Conservation (phyloP, 2,329 filamentous ascomycete species). For the Diaporthe sp. region DNA sequence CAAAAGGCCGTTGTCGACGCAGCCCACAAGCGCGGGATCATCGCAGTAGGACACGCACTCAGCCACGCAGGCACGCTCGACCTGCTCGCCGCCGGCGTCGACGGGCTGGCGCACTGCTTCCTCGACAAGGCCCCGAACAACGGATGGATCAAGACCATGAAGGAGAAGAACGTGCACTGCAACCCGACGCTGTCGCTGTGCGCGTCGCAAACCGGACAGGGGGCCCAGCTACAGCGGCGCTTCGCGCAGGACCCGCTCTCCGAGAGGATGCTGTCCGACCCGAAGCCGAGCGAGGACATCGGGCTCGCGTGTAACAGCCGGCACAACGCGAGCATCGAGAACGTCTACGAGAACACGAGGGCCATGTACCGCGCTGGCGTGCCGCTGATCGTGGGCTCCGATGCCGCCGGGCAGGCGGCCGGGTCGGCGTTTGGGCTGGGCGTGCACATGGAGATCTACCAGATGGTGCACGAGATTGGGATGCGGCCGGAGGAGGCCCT, state of each 20-base stretch:
- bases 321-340: slow-evolving; percentile 14
- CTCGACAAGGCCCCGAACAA: background rate
- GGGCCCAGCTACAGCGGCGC: background rate
- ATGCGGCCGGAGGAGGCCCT: slow-evolving; percentile 13
- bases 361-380: background rate
- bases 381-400: background rate
- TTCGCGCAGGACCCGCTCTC: background rate
- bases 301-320: slow-evolving; percentile 5
- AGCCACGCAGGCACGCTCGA: background rate
- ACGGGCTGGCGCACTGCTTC: background rate
- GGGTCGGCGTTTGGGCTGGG: background rate
- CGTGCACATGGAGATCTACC: slow-evolving; percentile 3
- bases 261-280: background rate
- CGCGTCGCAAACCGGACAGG: slow-evolving; percentile 3
- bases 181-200: background rate
- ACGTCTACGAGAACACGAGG: slow-evolving; percentile 4
- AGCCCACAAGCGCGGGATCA: background rate
- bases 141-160: background rate
- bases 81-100: slow-evolving; percentile 2
- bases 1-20: background rate
- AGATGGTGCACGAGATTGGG: background rate
- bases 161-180: background rate
- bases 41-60: background rate
- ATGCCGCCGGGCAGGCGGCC: background rate
- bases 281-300: background rate